These are phyloP conservation scores for Cicer judaicum DNA, from an alignment of 306 rosid species.

Conservation along the genomic window DNA sequence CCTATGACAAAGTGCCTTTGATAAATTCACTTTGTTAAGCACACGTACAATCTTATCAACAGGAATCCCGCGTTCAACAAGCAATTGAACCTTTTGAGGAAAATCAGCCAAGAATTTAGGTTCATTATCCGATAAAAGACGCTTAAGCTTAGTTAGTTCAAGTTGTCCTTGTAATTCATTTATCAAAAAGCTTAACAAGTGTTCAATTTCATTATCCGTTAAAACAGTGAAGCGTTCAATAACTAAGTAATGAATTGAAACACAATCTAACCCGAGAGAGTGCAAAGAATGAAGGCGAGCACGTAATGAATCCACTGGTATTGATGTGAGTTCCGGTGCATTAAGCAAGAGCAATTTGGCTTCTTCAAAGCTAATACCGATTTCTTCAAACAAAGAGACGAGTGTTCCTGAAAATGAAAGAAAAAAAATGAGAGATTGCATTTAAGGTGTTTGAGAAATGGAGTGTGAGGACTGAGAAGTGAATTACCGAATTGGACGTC, in stretches of 20 bases:
- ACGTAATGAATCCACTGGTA: slow-evolving; percentile 50
- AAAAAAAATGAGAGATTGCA: slow-evolving; percentile 17
- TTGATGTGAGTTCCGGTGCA: slow-evolving; percentile 47
- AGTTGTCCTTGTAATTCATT: slow-evolving; percentile 59
- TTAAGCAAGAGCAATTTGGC: slow-evolving; percentile 47
- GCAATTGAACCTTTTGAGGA: slow-evolving; percentile 61
- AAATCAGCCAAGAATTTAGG: slow-evolving; percentile 53
- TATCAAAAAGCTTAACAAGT: slow-evolving; percentile 53
- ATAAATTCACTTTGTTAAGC: slow-evolving; percentile 63
- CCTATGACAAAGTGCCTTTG: slow-evolving; percentile 65
- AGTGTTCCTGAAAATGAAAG: slow-evolving; percentile 54
- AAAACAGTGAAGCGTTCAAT: slow-evolving; percentile 51
- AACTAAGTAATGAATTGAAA: slow-evolving; percentile 50
- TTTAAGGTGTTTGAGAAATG: slow-evolving; percentile 53
- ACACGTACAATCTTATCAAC: slow-evolving; percentile 56
- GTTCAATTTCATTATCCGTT: slow-evolving; percentile 57
- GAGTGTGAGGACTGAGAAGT: slow-evolving; percentile 35
- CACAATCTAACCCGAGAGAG: slow-evolving; percentile 57
- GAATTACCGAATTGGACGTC: slow-evolving; percentile 49
- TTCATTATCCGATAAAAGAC: slow-evolving; percentile 48
- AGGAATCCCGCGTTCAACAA: slow-evolving; percentile 60
- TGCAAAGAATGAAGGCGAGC: slow-evolving; percentile 54
- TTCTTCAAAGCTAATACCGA: slow-evolving; percentile 59
- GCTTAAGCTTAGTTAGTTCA: slow-evolving; percentile 54
- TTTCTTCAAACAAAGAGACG: slow-evolving; percentile 55